Evolutionary conservation across 2,329 filamentous ascomycete genomes (phyloP).

Genomic region (Alternaria ethzedia): DNA sequence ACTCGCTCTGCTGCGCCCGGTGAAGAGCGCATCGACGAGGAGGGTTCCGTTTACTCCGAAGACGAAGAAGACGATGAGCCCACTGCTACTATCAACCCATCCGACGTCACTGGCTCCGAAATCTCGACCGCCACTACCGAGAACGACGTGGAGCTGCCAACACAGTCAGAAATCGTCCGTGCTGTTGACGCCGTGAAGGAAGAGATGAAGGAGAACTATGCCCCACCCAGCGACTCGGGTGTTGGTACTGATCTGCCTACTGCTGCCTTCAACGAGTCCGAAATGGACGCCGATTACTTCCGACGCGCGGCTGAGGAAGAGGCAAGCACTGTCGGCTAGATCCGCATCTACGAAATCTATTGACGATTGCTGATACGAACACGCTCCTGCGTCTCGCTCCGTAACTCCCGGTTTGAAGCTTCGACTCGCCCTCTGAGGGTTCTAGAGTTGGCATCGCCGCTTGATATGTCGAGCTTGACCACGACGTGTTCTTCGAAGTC

Average conservation of each 20-base stretch:
- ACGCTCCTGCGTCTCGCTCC: constrained; percentile 3
- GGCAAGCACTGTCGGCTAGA: constrained; percentile 44
- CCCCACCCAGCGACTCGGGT: constrained; percentile 44
- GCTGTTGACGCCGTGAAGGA: constrained; percentile 39
- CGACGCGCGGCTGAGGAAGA: constrained; percentile 46
- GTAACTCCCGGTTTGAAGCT: constrained; percentile 11
- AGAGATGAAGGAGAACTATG: constrained; percentile 36
- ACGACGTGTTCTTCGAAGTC: not conserved
- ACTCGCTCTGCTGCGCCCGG: constrained; percentile 42
- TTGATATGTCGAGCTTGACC: constrained; percentile 3
- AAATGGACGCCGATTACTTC: constrained; percentile 46
- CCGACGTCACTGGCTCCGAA: constrained; percentile 33
- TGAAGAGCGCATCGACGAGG: constrained; percentile 40
- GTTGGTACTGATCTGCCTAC: constrained; percentile 48
- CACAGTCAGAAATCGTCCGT: constrained; percentile 40
- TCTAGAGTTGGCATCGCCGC: constrained; percentile 17
- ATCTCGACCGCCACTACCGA: constrained; percentile 29
- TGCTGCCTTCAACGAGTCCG: constrained; percentile 29
- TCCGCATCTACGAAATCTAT: not conserved
- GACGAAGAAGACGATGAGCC: constrained; percentile 42
- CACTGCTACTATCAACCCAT: constrained; percentile 33
- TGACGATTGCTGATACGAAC: not conserved
- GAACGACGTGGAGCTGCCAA: constrained; percentile 32
- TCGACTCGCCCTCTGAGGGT: constrained; percentile 14
- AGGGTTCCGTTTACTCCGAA: constrained; percentile 38